Evolutionary conservation across 768 basidiomycete genomes (phyloP).

Genomic region (Rhizopogon roseolus): DNA sequence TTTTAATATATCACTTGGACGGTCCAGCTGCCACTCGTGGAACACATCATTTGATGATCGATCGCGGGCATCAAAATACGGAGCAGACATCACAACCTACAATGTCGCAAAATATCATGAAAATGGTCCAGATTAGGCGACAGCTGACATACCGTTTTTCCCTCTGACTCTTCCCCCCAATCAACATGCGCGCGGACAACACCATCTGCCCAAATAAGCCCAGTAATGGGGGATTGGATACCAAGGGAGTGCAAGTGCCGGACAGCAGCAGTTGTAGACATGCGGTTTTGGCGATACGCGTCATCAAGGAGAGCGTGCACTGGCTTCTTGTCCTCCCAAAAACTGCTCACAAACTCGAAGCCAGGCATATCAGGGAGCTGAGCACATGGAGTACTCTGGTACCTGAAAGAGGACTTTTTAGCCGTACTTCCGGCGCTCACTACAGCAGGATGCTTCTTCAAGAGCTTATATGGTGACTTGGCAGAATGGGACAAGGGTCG

Average conservation of each 20-base stretch:
- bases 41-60: slow-evolving; percentile 24
- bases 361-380: slow-evolving; percentile 40
- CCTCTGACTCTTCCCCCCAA: slow-evolving; percentile 39
- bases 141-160: slow-evolving; percentile 28
- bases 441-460: slow-evolving; percentile 36
- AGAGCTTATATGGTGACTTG: slow-evolving; percentile 42
- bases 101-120: background rate
- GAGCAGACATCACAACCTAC: slow-evolving; percentile 47
- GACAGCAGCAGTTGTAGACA: slow-evolving; percentile 45
- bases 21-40: slow-evolving; percentile 46
- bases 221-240: slow-evolving; percentile 44
- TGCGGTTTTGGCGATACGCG: slow-evolving; percentile 55
- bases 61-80: slow-evolving; percentile 29
- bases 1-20: slow-evolving; percentile 39
- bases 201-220: slow-evolving; percentile 50
- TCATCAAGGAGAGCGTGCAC: slow-evolving; percentile 42
- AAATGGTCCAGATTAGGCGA: background rate
- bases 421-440: slow-evolving; percentile 32
- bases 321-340: slow-evolving; percentile 62
- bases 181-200: slow-evolving; percentile 51
- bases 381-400: slow-evolving; percentile 45
- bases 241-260: slow-evolving; percentile 47
- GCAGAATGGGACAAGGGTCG: slow-evolving; percentile 37
- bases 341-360: slow-evolving; percentile 50
- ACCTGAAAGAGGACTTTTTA: slow-evolving; percentile 44